Evolutionary conservation across 1,139 yeast genomes (phyloP).

Genomic region (Suhomyces wounanorum): DNA sequence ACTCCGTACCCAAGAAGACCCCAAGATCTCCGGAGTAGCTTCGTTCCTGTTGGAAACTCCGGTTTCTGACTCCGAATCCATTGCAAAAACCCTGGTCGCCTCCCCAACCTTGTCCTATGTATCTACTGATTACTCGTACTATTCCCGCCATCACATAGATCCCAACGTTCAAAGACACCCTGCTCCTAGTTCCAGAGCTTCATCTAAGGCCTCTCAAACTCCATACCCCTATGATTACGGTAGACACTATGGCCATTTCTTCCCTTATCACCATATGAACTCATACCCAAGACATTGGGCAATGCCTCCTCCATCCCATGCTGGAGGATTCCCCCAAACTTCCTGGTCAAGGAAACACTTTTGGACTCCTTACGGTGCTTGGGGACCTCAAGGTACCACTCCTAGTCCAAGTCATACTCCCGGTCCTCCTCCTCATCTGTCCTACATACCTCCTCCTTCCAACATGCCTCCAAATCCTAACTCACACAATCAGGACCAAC

Average conservation of each 20-base stretch:
- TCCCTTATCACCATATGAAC: conserved; percentile 2
- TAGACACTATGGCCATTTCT: conserved; percentile 6
- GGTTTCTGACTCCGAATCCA: neutral
- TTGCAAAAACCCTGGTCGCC: conserved; percentile 2
- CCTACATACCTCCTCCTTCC: neutral
- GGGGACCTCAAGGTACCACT: neutral
- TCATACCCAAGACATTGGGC: conserved; percentile 6
- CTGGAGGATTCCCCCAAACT: conserved; percentile 2
- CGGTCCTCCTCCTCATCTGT: neutral
- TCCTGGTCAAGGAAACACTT: conserved; percentile 4
- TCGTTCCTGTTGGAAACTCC: neutral
- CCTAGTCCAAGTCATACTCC: neutral
- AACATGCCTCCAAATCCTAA: neutral
- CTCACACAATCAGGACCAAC: neutral
- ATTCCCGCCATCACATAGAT: neutral
- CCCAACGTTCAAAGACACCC: neutral
- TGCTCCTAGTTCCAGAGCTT: neutral
- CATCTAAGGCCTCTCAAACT: conserved; percentile 3
- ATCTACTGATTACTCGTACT: conserved; percentile 10
- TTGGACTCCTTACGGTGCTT: conserved; percentile 3
- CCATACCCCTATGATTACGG: conserved; percentile 10
- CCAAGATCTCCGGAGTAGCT: neutral
- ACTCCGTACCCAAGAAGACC: neutral
- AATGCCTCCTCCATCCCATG: conserved; percentile 7
- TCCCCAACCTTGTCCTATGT: conserved; percentile 16